Evolutionary conservation across 2,329 filamentous ascomycete genomes (phyloP), one percentile per base, ranked within the genome.

Genomic region (Cordyceps militaris): DNA sequence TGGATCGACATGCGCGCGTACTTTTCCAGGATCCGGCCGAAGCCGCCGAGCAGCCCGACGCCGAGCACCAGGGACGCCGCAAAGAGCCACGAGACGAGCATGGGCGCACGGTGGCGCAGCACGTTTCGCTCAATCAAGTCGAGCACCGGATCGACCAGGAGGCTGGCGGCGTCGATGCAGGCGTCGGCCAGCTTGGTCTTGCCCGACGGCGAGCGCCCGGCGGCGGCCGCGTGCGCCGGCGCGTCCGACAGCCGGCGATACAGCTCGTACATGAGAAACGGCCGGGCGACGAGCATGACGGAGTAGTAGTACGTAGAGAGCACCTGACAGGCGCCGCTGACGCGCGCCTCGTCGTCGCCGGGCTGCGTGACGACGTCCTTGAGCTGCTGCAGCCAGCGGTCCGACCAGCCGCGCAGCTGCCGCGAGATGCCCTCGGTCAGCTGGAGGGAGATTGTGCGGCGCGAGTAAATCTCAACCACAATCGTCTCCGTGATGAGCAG

Each of bases 221-320:
- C 23, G 14, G 58, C 62, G 26, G 59, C n/a, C 44, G 19, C 40
- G 32, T 0, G 64, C 47, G 4, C 62, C 34, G 63, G 56, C 4
- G 62, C 66, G 10, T 77, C 75, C 0, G 73, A 71, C 4, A 81
- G 61, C 0, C 79, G 70, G 28, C 73, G 72, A 52, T 73, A 76
- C 3, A 82, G 68, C 64, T 82, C 79, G 50, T 79, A 80, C 78
- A 82, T 81, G 7, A 82, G 70, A 52, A 82, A 82, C 0, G 79
- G 79, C 1, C 79, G 70, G 0, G 79, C 79, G 0, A 82, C 78
- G 3, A 82, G 71, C 70, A 82, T 82, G n/a, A 82, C 79, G 0
- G 78, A 76, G 59, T 82, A 82, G 64, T 81, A 81, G 57, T 82
- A 82, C 1, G 78, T 77, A 0, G 76, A 72, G 8, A 82, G 64